Conservation (phyloP, 163 green algal genomes). For the Scenedesmus sp. region DNA sequence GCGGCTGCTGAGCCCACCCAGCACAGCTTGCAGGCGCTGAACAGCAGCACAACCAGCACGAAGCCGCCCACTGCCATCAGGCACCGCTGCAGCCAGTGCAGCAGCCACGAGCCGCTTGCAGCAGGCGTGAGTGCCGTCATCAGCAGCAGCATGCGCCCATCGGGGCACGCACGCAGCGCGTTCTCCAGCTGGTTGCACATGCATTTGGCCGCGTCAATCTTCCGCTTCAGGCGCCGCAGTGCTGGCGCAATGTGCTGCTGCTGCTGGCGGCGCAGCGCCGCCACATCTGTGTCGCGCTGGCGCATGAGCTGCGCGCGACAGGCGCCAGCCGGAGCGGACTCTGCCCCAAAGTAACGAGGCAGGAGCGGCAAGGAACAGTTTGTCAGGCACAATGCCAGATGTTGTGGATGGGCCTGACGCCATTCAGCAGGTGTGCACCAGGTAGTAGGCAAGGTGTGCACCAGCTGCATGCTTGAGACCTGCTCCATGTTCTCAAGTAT, state of each 20-base stretch:
- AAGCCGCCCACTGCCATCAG: not conserved
- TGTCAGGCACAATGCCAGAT: not conserved
- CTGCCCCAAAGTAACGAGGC: not conserved
- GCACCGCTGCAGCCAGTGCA: not conserved
- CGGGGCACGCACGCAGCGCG: not conserved
- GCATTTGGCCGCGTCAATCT: not conserved
- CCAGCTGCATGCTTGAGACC: too few species aligned
- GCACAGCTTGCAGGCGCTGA: not conserved
- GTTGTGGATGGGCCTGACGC: not conserved
- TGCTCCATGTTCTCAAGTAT: too few species aligned
- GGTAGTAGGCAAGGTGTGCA: too few species aligned
- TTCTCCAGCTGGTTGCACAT: not conserved
- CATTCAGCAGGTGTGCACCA: too few species aligned
- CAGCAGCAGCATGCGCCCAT: not conserved
- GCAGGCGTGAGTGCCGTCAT: not conserved
- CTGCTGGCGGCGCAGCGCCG: not conserved
- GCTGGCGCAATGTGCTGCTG: not conserved
- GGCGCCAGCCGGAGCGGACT: not conserved
- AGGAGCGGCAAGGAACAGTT: not conserved
- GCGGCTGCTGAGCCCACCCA: not conserved
- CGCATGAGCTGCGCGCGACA: not conserved
- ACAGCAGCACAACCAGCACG: not conserved
- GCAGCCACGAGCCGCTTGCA: not conserved
- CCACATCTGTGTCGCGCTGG: not conserved
- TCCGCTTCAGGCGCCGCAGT: not conserved